phyloP scores from a whole-genome alignment of 2,329 filamentous ascomycete species.

The Thelonectria olida region DNA sequence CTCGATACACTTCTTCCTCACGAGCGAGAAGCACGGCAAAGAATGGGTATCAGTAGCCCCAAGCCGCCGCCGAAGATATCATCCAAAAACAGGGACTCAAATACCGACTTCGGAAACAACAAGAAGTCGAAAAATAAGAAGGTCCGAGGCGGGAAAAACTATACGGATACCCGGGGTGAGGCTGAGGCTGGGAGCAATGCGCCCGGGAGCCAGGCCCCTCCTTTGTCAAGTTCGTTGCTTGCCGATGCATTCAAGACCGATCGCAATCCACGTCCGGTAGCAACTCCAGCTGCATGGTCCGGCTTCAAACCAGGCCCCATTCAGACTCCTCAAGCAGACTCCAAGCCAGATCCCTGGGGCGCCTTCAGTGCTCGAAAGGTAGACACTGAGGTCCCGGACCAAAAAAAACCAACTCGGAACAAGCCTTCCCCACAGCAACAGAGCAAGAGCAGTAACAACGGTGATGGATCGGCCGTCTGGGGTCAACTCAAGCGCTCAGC shows the following conservation, averaged over 20 bases:
- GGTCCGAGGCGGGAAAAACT: neutral
- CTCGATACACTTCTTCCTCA: conserved; percentile 47
- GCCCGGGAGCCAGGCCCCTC: conserved; percentile 12
- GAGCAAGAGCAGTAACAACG: neutral
- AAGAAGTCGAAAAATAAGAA: neutral
- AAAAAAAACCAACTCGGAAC: conserved; percentile 4
- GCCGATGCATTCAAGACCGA: conserved; percentile 46
- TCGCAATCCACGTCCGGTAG: conserved; percentile 35
- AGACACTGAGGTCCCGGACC: conserved; percentile 30
- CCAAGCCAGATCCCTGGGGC: conserved; percentile 29
- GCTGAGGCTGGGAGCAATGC: conserved; percentile 16
- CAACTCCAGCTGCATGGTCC: conserved; percentile 41
- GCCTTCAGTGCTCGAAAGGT: conserved; percentile 35
- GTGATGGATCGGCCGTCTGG: conserved; percentile 30
- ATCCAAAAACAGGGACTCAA: conserved; percentile 11
- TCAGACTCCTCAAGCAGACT: neutral
- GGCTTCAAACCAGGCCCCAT: conserved; percentile 1
- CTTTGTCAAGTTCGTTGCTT: conserved; percentile 41
- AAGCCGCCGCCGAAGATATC: conserved; percentile 24
- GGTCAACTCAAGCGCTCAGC: conserved; percentile 35
- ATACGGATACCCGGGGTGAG: conserved; percentile 4
- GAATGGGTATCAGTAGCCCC: conserved; percentile 32
- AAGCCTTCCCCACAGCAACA: neutral
- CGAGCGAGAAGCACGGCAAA: conserved; percentile 48
- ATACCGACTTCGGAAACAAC: too few species aligned